Conservation (phyloP, 192 early-diverging fungal genomes). For the Coemansia sp. region DNA sequence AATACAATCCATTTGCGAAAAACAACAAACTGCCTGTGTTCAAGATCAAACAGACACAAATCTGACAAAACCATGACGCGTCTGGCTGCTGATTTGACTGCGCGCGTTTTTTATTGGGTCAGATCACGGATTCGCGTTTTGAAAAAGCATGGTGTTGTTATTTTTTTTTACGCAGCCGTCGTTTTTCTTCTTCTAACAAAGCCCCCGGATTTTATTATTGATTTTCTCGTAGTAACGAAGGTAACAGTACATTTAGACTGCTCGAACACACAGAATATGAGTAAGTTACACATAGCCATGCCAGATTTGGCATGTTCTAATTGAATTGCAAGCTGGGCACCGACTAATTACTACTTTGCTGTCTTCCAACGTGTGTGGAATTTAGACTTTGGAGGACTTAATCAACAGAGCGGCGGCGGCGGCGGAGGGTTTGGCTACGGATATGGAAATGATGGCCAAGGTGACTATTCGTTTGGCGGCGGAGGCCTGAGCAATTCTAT, state of each 20-base stretch:
- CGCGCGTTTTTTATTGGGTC: too few species aligned
- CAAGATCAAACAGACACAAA: too few species aligned
- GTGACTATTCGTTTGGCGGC: constrained; percentile 18
- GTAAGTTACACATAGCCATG: not conserved
- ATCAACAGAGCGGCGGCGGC: constrained; percentile 17
- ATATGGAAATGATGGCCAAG: constrained; percentile 28
- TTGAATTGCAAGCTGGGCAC: not conserved
- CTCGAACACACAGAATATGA: not conserved
- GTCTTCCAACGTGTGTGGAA: not conserved
- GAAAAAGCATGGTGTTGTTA: not conserved
- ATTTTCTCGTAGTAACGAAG: not conserved
- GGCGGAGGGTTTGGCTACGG: constrained; percentile 6
- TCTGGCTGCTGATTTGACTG: too few species aligned
- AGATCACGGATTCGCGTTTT: too few species aligned
- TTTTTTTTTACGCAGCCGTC: not conserved
- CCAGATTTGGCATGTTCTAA: not conserved
- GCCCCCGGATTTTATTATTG: not conserved
- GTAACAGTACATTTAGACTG: not conserved
- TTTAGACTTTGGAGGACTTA: constrained; percentile 32
- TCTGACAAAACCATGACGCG: too few species aligned
- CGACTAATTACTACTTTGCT: not conserved
- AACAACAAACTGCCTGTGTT: not conserved
- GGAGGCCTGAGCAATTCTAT: constrained; percentile 18
- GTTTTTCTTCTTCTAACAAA: not conserved
- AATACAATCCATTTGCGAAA: too few species aligned